Evolutionary conservation across 1,284 basidiomycete species (phyloP), one percentile per base, ranked within the genome.

Genomic region (Phylloboletellus chloephorus): DNA sequence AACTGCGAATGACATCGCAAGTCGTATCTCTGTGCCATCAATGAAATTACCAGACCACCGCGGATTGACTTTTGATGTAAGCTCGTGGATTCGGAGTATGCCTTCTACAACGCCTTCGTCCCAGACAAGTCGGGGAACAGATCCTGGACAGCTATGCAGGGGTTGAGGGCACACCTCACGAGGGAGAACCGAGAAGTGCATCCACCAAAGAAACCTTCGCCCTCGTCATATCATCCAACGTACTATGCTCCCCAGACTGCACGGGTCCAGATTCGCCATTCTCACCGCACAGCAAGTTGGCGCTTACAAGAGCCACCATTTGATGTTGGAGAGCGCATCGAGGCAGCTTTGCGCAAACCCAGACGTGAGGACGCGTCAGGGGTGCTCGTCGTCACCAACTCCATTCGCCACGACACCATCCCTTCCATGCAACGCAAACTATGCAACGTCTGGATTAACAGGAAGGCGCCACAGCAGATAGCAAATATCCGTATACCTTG

Each of bases 141-240:
- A 72, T 71, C 0, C 61, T 86, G 15, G 51, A 60, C 17, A 72
- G 74, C 2, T 85, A 78, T 51, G 60, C 60, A 9, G 61, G 64
- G 8, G 68, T 77, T 32, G 82, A 87, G 57, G 61, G 50, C 20
- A 72, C 78, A 66, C 68, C 74, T 7, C 86, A 87, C 59, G 39
- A 34, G 16, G 41, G 22, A 11, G 39, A 36, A 22, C 9, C 7
- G 25, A 30, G 37, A 12, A 36, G 8, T 8, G 19, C 37, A n/a
- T 41, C 42, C 13, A 38, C 48, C 45, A 39, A 70, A 80, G 23
- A 67, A 70, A 44, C 69, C 52, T 86, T 76, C 64, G 78, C 78
- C 46, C 77, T 87, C 44, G 68, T 78, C 39, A 79, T 85, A 2
- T 68, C 87, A 25, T 85, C 82, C 47, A 87, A 88, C 60, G 79